Conservation (phyloP, 169 alveolate species). For the Theileria parva region DNA sequence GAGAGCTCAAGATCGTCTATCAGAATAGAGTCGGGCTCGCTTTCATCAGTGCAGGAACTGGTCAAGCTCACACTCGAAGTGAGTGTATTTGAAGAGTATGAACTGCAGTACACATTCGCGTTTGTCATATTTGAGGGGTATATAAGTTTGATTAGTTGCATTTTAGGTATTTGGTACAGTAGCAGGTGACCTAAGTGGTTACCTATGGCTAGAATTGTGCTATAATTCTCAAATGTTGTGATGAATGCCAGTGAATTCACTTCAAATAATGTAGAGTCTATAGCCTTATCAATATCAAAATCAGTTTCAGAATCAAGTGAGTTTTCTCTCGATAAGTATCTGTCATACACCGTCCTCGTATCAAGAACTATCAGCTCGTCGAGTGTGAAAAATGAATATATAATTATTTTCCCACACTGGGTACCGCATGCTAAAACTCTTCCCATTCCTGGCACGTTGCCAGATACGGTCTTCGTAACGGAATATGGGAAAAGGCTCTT, state of each 20-base stretch:
- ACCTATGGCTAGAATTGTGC: conserved; percentile 41
- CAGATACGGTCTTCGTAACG: conserved; percentile 69
- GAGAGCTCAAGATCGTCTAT: background rate
- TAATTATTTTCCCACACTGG: conserved; percentile 72
- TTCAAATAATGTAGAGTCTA: conserved; percentile 41
- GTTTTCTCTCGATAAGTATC: background rate
- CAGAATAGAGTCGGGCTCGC: background rate
- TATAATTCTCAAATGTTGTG: conserved; percentile 43
- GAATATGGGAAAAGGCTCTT: conserved; percentile 72
- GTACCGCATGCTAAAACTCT: conserved; percentile 69
- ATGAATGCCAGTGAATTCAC: conserved; percentile 42
- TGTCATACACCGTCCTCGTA: conserved; percentile 47
- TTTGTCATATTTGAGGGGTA: conserved; percentile 23
- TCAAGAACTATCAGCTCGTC: conserved; percentile 72
- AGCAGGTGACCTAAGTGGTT: conserved; percentile 60
- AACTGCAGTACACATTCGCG: background rate
- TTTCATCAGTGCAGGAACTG: background rate
- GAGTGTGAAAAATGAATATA: conserved; percentile 63
- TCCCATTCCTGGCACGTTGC: conserved; percentile 77
- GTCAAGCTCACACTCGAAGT: background rate
- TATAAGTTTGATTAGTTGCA: conserved; percentile 47
- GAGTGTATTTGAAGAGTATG: background rate
- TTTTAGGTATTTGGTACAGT: conserved; percentile 44
- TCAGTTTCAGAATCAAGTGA: conserved; percentile 11
- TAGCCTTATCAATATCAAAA: conserved; percentile 2